Evolutionary conservation across 2,329 filamentous ascomycete genomes (phyloP), one percentile per base, ranked within the genome.

Genomic region (Didymella segeticola): DNA sequence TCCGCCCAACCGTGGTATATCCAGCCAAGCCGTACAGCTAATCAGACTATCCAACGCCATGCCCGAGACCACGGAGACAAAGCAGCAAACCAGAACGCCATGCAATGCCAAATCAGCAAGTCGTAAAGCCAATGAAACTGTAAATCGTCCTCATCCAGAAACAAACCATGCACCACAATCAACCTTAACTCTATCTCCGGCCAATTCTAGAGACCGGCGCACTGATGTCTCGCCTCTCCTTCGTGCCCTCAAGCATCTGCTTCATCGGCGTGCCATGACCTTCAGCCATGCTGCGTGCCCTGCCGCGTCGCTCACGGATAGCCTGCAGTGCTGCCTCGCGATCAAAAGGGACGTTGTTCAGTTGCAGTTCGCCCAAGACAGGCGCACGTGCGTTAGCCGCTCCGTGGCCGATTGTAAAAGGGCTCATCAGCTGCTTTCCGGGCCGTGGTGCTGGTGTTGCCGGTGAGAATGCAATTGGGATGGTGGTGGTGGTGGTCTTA

Each of bases 271-370:
- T 89, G 55, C 82, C 77, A 5, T 84, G 82, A 2, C 84, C 85
- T 46, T 85, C 81, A 4, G 86, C 86, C 52, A 88, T 83, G 70
- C 87, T 90, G 62, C 86, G 82, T 51, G 89, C 88, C 38, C 90
- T 79, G 6, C 88, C 89, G 47, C 90, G 79, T 23, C 90, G 81
- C 75, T 90, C 87, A 47, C 86, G 82, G 61, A 93, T 93, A 70
- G 88, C 86, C 49, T 88, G 88, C 14, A 93, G 81, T 3, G 89
- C 89, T 72, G 91, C 82, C 71, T 91, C 90, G 47, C 90, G 82
- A 48, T 81, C 79, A 49, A 82, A 64, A 14, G 69, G 71, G 10
- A 73, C 62, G 39, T 68, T 68, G 55, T 73, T 76, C 53, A 71
- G 42, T 1, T 60, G 63, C 26, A 73, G 49, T 48, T 73, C 69